Evolutionary conservation across 1,139 yeast species (phyloP).

Genomic region (Saccharomyces hybrid): DNA sequence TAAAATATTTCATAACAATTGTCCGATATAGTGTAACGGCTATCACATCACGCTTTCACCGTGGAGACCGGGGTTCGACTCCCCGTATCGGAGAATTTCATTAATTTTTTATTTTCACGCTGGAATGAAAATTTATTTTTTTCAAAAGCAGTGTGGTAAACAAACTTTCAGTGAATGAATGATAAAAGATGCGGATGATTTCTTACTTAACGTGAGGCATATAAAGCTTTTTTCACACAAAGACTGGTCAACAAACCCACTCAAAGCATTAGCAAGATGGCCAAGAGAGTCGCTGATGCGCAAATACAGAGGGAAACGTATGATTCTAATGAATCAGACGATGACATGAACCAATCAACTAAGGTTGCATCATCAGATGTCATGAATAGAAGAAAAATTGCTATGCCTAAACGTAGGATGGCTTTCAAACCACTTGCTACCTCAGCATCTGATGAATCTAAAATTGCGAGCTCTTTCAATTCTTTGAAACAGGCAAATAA

Average conservation of each 20-base stretch:
- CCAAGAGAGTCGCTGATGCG: slow-evolving; percentile 59
- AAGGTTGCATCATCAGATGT: slow-evolving; percentile 51
- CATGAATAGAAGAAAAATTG: slow-evolving; percentile 59
- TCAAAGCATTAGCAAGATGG: slow-evolving; percentile 36
- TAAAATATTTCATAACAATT: not conserved
- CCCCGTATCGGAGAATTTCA: slow-evolving; percentile 28
- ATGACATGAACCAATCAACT: slow-evolving; percentile 33
- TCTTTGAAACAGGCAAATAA: slow-evolving; percentile 6
- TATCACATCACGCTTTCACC: slow-evolving; percentile 32
- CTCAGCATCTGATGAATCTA: slow-evolving; percentile 10
- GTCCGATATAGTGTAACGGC: slow-evolving; percentile 32
- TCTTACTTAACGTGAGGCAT: not conserved
- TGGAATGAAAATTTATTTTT: not conserved
- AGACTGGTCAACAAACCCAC: not conserved
- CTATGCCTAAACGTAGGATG: slow-evolving; percentile 45
- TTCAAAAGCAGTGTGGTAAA: not conserved
- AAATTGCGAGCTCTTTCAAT: slow-evolving; percentile 16
- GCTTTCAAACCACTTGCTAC: slow-evolving; percentile 8
- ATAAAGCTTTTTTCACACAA: no score
- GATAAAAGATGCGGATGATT: not conserved
- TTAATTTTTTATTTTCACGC: slow-evolving; percentile 1
- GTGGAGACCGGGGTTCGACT: slow-evolving; percentile 11
- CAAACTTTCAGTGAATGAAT: not conserved
- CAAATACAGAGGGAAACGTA: slow-evolving; percentile 45
- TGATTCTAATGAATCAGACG: slow-evolving; percentile 35